Evolutionary conservation across 345 rosid genomes (phyloP), one percentile per base, ranked within the genome.

Genomic region (Lepidium didymum): DNA sequence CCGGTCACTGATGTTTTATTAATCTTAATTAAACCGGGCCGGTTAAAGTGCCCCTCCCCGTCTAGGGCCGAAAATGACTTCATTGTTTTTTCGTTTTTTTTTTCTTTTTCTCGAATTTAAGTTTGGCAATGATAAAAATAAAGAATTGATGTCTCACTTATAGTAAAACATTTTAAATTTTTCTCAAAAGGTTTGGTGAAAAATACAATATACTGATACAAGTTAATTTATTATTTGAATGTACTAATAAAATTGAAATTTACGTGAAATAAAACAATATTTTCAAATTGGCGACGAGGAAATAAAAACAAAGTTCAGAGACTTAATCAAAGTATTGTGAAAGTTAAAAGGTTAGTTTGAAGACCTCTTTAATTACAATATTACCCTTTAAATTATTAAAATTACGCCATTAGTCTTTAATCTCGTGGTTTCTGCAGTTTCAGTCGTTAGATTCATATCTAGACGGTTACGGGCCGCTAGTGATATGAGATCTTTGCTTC

Each of bases 1-100:
- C 31, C 5, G 87, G 87, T 45, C 77, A 84, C 69, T 56, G 51
- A 64, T 43, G 41, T 18, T 54, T 45, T 25, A 5, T 5, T 6
- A 35, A 21, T 36, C 12, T 52, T 72, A 8, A 15, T 21, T 50
- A 41, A 64, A 64, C 60, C 33, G 40, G 59, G 11, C 3, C 40
- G 54, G 66, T 65, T 47, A 7, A 64, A 29, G 29, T 53, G 34
- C 7, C 15, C 21, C 38, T 9, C 7, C 4, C 9, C 38, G 10
- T 41, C 18, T 51, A 34, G 12, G 69, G 34, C 33, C 33, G 18
- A 37, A 46, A 15, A 13, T 1, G 40, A 40, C 40, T 64, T 64
- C 37, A 56, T 29, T 64, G 36, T 18, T 55, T 43, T 51, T 50
- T 19, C 5, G 31, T 27, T 27, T 27, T 4, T 27, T 27, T 27